Evolutionary conservation across 805 yeast genomes (phyloP), one percentile per base, ranked within the genome.

Genomic region (Grigorovia transvaalensis): DNA sequence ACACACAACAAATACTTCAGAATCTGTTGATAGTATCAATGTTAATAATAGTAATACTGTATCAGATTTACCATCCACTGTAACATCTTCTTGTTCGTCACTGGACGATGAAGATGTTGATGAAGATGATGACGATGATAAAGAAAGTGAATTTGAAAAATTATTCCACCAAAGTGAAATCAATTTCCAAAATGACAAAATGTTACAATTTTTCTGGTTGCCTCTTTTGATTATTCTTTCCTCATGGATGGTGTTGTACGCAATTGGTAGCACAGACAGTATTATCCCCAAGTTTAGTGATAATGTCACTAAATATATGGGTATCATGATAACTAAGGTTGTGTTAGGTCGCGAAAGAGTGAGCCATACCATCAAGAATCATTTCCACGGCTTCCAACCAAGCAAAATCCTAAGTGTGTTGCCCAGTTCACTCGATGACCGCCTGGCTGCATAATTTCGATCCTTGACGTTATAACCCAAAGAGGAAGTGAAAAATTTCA

Each of bases 141-240:
- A 27, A 11, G 18, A 18, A 29, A 20, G 13, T 19, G 44, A 44
- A n/a, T 35, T 44, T 20, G 48, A 49, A 20, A 27, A 49, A 15
- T 12, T 49, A 17, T 19, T 45, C 17, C 46, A 60, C 17, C 75
- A 71, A 45, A 66, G 66, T 23, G 61, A 67, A 44, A 64, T 71
- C 46, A 68, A 66, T 49, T 70, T 78, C 53, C 70, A 69, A 59
- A 85, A 88, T 61, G 98, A 90, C 68, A 84, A 80, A 61, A 84
- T 89, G 87, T 73, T 90, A 56, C 70, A 88, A 54, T 87, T 89
- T 65, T 89, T 90, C 76, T 90, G 98, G 98, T 69, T 89, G 53
- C 98, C 98, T 15, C 75, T 86, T 40, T 69, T 88, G 50, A 58
- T 83, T 17, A 64, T 86, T 33, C 67, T 82, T 18, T 70, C 81